phyloP scores from a whole-genome alignment of 257 asterid species.

The Salvia miltiorrhiza region DNA sequence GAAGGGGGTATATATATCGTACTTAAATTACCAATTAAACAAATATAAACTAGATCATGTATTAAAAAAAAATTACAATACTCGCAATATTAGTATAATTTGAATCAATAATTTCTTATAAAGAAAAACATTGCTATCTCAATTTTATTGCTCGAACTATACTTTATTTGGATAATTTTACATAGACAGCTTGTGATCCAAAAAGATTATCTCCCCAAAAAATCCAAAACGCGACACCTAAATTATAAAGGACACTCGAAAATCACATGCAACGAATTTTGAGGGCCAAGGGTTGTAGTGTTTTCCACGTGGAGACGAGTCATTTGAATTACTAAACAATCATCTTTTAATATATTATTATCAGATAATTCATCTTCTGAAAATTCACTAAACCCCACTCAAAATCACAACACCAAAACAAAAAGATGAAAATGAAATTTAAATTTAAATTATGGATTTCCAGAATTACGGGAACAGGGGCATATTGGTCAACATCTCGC shows the following conservation, averaged over 20 bases:
- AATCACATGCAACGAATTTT: slow-evolving; percentile 1
- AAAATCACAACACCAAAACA: not conserved
- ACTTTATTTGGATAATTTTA: not conserved
- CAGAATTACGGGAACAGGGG: slow-evolving; percentile 1
- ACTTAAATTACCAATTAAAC: too few relatives aligned
- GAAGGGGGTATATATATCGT: too few relatives aligned
- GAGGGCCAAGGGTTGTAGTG: not conserved
- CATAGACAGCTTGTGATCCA: too few relatives aligned
- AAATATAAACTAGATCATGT: too few relatives aligned
- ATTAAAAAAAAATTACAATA: too few relatives aligned
- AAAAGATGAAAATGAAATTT: not conserved
- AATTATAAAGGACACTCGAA: not conserved
- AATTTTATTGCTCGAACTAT: too few relatives aligned
- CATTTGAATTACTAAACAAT: not conserved
- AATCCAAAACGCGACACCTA: not conserved
- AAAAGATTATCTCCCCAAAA: not conserved
- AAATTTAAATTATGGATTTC: not conserved
- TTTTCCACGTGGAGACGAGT: slow-evolving; percentile 23
- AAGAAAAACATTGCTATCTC: too few relatives aligned
- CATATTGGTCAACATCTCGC: not conserved
- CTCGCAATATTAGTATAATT: too few relatives aligned
- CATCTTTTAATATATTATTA: too few relatives aligned
- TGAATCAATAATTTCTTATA: too few relatives aligned
- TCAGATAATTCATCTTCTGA: not conserved
- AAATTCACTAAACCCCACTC: not conserved